A percentile compares a stretch with the other conserved stretches of the same genome.
Evolutionary conservation across 371 early-diverging fungal species (phyloP).

Genomic region (Massospora cicadina): DNA sequence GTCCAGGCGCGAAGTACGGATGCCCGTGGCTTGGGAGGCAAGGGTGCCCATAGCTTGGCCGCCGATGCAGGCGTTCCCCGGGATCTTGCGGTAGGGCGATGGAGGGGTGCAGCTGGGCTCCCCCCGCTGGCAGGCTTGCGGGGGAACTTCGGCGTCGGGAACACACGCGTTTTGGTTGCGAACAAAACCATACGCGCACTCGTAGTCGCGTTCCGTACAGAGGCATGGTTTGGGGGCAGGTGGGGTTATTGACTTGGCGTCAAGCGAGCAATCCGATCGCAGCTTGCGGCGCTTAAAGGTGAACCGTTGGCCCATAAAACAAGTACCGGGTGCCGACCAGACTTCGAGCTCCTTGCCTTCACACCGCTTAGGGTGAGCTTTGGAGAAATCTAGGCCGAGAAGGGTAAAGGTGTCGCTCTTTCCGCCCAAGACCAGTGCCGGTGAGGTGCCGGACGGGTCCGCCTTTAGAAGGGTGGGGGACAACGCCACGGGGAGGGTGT

Average conservation of each 20-base stretch:
- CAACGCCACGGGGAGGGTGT: background rate
- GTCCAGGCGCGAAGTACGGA: background rate
- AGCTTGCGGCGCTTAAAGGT: constrained; percentile 53
- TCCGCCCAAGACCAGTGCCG: background rate
- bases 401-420: constrained; percentile 14
- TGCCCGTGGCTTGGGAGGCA: background rate
- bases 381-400: constrained; percentile 49
- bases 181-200: constrained; percentile 77
- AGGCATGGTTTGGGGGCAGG: constrained; percentile 37
- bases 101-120: constrained; percentile 54
- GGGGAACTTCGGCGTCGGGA: constrained; percentile 27
- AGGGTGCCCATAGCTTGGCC: background rate
- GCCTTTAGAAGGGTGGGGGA: background rate
- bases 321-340: constrained; percentile 47
- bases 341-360: constrained; percentile 48
- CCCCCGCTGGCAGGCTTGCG: constrained; percentile 32
- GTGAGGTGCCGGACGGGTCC: background rate
- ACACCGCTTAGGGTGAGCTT: constrained; percentile 45
- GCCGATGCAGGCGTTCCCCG: constrained; percentile 49
- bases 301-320: constrained; percentile 67
- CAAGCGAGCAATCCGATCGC: constrained; percentile 61
- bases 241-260: constrained; percentile 37
- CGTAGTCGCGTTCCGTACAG: constrained; percentile 72
- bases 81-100: constrained; percentile 74
- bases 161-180: constrained; percentile 35